Evolutionary conservation across 176 grass and related monocot genomes (phyloP).

Genomic region (Oropetium thomaeum): DNA sequence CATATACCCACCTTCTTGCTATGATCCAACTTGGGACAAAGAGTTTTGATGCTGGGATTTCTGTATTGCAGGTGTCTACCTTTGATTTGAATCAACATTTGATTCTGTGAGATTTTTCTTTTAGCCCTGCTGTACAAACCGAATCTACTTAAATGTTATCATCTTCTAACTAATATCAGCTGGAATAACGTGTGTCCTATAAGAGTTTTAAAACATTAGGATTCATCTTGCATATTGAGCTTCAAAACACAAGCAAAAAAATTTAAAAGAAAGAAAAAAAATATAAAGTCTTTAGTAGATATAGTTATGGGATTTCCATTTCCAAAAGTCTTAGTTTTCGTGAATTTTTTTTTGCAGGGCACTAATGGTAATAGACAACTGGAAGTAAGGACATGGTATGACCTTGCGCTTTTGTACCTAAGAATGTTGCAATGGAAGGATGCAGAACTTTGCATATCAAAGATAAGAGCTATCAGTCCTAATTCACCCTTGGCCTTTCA

Average conservation of each 20-base stretch:
- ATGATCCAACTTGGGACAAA: slow-evolving; percentile 60
- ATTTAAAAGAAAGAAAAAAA: not conserved
- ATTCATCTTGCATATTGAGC: not conserved
- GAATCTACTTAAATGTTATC: not conserved
- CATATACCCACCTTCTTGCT: slow-evolving; percentile 79
- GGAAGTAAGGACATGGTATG: slow-evolving; percentile 80
- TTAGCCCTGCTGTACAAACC: not conserved
- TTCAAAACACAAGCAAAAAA: not conserved
- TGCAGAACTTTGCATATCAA: slow-evolving; percentile 66
- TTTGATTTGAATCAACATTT: not conserved
- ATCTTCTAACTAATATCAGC: not conserved
- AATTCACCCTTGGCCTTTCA: slow-evolving; percentile 62
- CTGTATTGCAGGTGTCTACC: slow-evolving; percentile 52
- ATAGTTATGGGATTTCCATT: slow-evolving; percentile 7
- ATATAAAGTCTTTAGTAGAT: not conserved
- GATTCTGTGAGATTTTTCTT: slow-evolving; percentile 4
- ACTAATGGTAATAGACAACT: slow-evolving; percentile 49
- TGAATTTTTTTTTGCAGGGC: slow-evolving; percentile 43
- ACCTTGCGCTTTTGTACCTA: slow-evolving; percentile 75
- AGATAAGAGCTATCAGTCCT: slow-evolving; percentile 43
- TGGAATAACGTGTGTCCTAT: not conserved
- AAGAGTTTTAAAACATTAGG: not conserved
- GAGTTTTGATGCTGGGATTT: slow-evolving; percentile 51
- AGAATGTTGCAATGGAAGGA: slow-evolving; percentile 73
- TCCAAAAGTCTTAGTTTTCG: not conserved